Evolutionary conservation across 2,329 filamentous ascomycete genomes (phyloP), one percentile per base, ranked within the genome.

Genomic region (Ascochyta viciae-villosae): DNA sequence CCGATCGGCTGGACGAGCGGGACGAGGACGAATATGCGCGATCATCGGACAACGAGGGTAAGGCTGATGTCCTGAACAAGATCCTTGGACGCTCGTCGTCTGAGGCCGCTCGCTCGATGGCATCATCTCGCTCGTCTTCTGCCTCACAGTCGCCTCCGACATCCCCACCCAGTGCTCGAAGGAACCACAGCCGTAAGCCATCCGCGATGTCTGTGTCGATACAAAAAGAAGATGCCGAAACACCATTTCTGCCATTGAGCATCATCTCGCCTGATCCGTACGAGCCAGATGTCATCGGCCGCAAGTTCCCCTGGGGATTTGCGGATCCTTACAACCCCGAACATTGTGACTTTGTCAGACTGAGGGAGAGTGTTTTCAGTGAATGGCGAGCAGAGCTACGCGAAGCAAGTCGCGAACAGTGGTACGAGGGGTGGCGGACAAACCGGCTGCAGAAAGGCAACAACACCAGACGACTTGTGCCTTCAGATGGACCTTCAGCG

Each of bases 391-490:
- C 85, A 39, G 95, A 99, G 73, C 82, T 99, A 57, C 89, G 94
- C 58, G 92, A 96, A 75, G 90, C 92, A 48, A 96, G 92, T 75
- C 86, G 92, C 52, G 92, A 96, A 72, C 85, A 92, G 67, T 97
- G 92, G 91, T 98, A 98, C 68, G 94, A 98, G 77, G 88, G 90
- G 67, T 98, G 94, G 95, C 87, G 95, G 77, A 97, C 86, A 9
- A 78, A 74, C 40, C 75, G 81, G 31, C 70, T 84, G 57, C 64
- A 76, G 49, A 71, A 67, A 34, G 65, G 66, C 24, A 57, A 55
- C 23, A 56, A 56, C 19, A 65, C 49, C 34, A 59, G 64, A 29
- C 66, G 69, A 47, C 68, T 71, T 43, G 62, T 54, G 3, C 71
- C 72, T 5, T 71, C 72, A 2, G 70, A 74, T 35, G 72, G 72